Conservation (phyloP, 164 flowering plant species). For the Buxus sempervirens region DNA sequence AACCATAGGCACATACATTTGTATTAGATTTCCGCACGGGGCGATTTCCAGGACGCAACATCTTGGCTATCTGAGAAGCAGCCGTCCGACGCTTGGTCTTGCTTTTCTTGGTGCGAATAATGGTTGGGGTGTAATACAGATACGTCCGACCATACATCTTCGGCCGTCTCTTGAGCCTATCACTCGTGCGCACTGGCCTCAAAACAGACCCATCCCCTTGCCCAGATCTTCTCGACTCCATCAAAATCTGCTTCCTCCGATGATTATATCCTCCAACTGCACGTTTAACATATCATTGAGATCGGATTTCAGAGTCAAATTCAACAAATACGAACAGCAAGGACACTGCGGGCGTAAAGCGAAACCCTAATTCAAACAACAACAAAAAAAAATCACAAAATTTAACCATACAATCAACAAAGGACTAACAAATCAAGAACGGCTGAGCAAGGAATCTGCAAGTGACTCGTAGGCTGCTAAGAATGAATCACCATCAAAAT, state of each 20-base stretch:
- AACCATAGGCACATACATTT: conserved; percentile 32
- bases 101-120: conserved; percentile 37
- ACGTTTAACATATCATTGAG: neutral
- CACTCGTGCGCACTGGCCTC: conserved; percentile 60
- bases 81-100: conserved; percentile 72
- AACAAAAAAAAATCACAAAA: too few relatives aligned
- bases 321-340: neutral
- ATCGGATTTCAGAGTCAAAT: neutral
- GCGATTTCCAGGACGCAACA: conserved; percentile 47
- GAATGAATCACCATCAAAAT: neutral
- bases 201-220: conserved; percentile 47
- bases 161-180: conserved; percentile 60
- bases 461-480: neutral
- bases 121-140: conserved; percentile 38
- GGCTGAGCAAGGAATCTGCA: neutral
- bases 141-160: conserved; percentile 41
- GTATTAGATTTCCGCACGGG: conserved; percentile 29
- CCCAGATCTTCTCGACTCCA: conserved; percentile 58
- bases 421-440: too few relatives aligned
- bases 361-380: neutral
- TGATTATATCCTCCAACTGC: neutral
- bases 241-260: conserved; percentile 7
- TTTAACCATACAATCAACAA: neutral
- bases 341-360: too few relatives aligned
- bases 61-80: conserved; percentile 75